Conservation (phyloP, 75 land plant species). For the Pseudotsuga menziesii region DNA sequence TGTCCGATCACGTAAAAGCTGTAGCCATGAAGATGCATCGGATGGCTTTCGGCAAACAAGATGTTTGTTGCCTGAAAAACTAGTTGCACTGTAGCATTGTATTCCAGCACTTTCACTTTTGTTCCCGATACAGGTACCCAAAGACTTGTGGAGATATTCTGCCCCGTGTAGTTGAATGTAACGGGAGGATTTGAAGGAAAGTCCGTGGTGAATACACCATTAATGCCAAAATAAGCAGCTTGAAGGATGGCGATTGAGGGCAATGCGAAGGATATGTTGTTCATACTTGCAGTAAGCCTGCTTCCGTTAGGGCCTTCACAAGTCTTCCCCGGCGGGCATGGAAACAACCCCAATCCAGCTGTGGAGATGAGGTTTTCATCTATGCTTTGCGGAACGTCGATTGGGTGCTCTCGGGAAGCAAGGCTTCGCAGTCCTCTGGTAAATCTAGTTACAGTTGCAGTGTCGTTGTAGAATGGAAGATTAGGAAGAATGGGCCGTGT, state of each 20-base stretch:
- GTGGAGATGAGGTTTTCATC: not conserved
- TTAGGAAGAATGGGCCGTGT: not conserved
- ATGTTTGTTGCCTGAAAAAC: slow-evolving; percentile 7
- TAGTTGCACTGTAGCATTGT: slow-evolving; percentile 3
- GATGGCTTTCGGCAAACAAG: slow-evolving; percentile 2
- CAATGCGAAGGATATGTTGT: too few relatives aligned
- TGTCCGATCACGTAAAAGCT: not conserved
- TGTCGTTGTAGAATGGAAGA: slow-evolving; percentile 28
- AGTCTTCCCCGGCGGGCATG: not conserved
- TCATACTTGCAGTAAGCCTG: too few relatives aligned
- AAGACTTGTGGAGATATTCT: too few relatives aligned
- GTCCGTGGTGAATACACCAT: too few relatives aligned
- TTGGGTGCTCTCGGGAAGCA: slow-evolving; percentile 10
- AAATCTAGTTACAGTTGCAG: slow-evolving; percentile 8
- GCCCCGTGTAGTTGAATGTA: too few relatives aligned
- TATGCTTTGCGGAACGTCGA: not conserved
- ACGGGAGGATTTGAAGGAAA: too few relatives aligned
- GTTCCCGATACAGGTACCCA: not conserved
- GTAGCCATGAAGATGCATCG: slow-evolving; percentile 13
- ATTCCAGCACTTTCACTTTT: not conserved
- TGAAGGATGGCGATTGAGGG: too few relatives aligned
- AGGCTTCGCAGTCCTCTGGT: slow-evolving; percentile 10
- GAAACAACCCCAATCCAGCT: slow-evolving; percentile 14
- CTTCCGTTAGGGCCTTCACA: not conserved
- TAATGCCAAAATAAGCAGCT: too few relatives aligned